Evolutionary conservation across 148 eudicot species (phyloP), one percentile per base, ranked within the genome.

Genomic region (Rheum nobile): DNA sequence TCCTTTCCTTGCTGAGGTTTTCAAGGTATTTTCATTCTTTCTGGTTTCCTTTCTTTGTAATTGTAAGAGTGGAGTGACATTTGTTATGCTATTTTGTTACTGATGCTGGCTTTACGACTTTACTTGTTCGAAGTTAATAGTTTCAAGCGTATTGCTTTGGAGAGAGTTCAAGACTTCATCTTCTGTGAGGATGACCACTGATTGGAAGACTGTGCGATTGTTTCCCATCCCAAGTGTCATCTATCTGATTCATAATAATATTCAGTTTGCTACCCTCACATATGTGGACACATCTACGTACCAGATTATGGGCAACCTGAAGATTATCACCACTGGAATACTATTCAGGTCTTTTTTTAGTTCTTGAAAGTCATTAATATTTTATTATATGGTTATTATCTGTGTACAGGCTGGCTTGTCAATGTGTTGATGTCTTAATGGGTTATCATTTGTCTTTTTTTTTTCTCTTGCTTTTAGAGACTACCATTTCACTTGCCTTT

Each of bases 301-400:
- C 81, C 99, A 95, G 82, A 95, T 92, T 57, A 86, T 95, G 98
- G 97, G 97, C 22, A 94, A 94, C 83, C 82, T 94, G 71, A 94
- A 94, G 86, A 94, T 94, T 82, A 91, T 94, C 50, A 89, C 98
- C n/a, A 94, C 98, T 41, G 97, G 85, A 65, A 86, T 94, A 77
- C 78, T 94, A 55, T 94, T 94, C 86, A 94, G 98, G 98, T 94
- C 77, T 57, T 52, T 43, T 74, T 61, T 38, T 16, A 46, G 32
- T 71, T 44, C 44, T 24, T 54, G 63, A 34, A 44, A 14, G 67
- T 76, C 38, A 47, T 24, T 76, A 44, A 17, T 38, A 6, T 74
- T 74, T 37, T 21, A 24, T 74, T 55, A 16, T 22, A 17, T 17
- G 65, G 22, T 65, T 32, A 65, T 65, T 0, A 16, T 65, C 10